phyloP scores from a whole-genome alignment of 768 basidiomycete genomes.

The Suillus subalutaceus region DNA sequence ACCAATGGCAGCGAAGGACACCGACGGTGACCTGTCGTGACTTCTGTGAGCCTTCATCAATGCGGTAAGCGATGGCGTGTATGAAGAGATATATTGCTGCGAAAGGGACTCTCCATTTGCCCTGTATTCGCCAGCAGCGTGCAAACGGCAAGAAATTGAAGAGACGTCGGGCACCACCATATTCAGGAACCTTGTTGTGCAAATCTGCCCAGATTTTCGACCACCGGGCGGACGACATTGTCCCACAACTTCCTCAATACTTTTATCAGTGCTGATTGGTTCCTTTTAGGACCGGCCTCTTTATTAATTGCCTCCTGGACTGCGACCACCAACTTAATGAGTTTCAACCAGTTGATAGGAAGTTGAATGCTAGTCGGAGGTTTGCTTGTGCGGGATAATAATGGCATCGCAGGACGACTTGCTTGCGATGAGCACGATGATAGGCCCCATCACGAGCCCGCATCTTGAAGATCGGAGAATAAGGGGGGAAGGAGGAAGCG shows the following conservation, averaged over 20 bases:
- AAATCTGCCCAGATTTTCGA: not conserved
- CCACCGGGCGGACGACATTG: too few relatives aligned
- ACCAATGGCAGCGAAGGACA: slow-evolving; percentile 10
- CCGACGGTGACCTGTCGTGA: not conserved
- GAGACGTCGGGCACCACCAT: slow-evolving; percentile 17
- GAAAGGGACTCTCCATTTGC: not conserved
- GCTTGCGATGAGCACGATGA: slow-evolving; percentile 12
- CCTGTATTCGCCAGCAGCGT: slow-evolving; percentile 12
- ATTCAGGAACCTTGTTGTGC: not conserved
- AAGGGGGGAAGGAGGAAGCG: slow-evolving; percentile 17
- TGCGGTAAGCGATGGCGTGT: slow-evolving; percentile 12
- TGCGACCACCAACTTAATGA: too few relatives aligned
- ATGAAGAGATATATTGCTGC: slow-evolving; percentile 14
- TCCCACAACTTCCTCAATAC: too few relatives aligned
- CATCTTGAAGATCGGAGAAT: slow-evolving; percentile 11
- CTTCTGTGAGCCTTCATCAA: slow-evolving; percentile 15
- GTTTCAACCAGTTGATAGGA: too few relatives aligned
- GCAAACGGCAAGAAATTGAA: slow-evolving; percentile 17
- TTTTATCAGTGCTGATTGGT: too few relatives aligned
- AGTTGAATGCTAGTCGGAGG: slow-evolving; percentile 5
- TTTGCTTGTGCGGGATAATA: slow-evolving; percentile 5
- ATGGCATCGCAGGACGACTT: slow-evolving; percentile 19
- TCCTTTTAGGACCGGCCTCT: too few relatives aligned
- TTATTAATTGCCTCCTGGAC: too few relatives aligned
- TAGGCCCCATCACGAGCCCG: slow-evolving; percentile 10